These are phyloP conservation scores for Fusarium drepaniforme DNA, from an alignment of 2,329 filamentous ascomycete genomes.

Conservation along the genomic window DNA sequence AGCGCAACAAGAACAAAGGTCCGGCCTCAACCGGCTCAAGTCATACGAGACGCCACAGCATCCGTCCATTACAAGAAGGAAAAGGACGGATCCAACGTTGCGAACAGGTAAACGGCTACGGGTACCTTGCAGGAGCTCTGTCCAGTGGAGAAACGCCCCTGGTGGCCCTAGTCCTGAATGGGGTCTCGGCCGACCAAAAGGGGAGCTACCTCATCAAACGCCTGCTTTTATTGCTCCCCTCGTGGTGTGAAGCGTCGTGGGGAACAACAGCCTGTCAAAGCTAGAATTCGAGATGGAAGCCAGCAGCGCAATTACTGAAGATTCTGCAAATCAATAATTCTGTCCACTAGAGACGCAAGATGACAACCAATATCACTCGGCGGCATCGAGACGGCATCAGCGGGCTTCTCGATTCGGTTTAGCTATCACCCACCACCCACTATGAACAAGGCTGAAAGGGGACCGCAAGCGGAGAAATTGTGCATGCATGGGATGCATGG, in stretches of 20 bases:
- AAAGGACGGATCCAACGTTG: constrained; percentile 23
- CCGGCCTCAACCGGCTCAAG: constrained; percentile 23
- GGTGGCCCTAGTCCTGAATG: constrained; percentile 27
- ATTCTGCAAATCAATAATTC: constrained; percentile 27
- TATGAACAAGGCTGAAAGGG: constrained; percentile 28
- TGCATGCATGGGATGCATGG: constrained; percentile 1
- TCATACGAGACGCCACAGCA: constrained; percentile 36
- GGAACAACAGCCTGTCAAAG: constrained; percentile 37
- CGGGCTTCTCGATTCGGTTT: constrained; percentile 19
- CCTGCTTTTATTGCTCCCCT: constrained; percentile 27
- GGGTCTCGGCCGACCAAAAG: constrained; percentile 35
- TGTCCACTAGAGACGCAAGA: not conserved
- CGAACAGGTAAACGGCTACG: constrained; percentile 35
- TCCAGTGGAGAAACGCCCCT: constrained; percentile 23
- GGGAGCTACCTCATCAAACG: constrained; percentile 44
- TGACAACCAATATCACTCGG: constrained; percentile 1
- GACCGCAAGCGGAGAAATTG: constrained; percentile 19
- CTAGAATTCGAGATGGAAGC: constrained; percentile 16
- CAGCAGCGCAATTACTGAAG: constrained; percentile 21
- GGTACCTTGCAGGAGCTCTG: constrained; percentile 40
- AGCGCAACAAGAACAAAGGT: constrained; percentile 23
- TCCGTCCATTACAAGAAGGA: constrained; percentile 9
- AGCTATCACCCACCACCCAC: constrained; percentile 8
- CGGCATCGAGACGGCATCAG: constrained; percentile 3
- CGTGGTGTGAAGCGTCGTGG: constrained; percentile 31